Conservation (phyloP, 192 early-diverging fungal genomes). For the Coemansia sp. region DNA sequence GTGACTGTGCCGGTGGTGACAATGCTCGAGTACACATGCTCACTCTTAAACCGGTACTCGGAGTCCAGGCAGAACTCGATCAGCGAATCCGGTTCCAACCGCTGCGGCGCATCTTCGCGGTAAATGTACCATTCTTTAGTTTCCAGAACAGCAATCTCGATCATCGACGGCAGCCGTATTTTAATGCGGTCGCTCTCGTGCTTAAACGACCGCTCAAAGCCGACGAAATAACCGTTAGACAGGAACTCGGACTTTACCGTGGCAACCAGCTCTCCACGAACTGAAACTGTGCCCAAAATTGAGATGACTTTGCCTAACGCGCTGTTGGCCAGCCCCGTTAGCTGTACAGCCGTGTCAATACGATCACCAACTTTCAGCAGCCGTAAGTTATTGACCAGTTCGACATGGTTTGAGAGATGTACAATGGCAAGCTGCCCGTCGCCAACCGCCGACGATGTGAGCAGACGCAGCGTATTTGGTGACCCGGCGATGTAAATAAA, state of each 20-base stretch:
- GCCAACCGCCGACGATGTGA: slow-evolving; percentile 80
- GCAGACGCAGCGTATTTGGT: slow-evolving; percentile 72
- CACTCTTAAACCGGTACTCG: slow-evolving; percentile 57
- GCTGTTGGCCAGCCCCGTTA: slow-evolving; percentile 76
- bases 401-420: slow-evolving; percentile 82
- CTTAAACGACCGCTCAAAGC: slow-evolving; percentile 74
- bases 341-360: slow-evolving; percentile 65
- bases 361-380: slow-evolving; percentile 68
- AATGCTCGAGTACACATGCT: slow-evolving; percentile 62
- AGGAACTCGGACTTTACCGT: slow-evolving; percentile 70
- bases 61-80: slow-evolving; percentile 84
- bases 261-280: background rate
- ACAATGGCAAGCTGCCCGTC: slow-evolving; percentile 83
- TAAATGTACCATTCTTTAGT: slow-evolving; percentile 81
- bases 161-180: slow-evolving; percentile 60
- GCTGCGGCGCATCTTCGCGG: background rate
- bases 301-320: slow-evolving; percentile 77
- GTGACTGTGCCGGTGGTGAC: slow-evolving; percentile 64
- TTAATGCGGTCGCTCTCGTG: slow-evolving; percentile 62
- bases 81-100: slow-evolving; percentile 51
- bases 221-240: slow-evolving; percentile 69
- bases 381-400: slow-evolving; percentile 60
- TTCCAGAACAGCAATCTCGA: slow-evolving; percentile 76
- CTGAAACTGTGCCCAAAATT: background rate
- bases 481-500: slow-evolving; percentile 82